phyloP scores from a whole-genome alignment of 2,329 filamentous ascomycete species.

The Colletotrichum tofieldiae region DNA sequence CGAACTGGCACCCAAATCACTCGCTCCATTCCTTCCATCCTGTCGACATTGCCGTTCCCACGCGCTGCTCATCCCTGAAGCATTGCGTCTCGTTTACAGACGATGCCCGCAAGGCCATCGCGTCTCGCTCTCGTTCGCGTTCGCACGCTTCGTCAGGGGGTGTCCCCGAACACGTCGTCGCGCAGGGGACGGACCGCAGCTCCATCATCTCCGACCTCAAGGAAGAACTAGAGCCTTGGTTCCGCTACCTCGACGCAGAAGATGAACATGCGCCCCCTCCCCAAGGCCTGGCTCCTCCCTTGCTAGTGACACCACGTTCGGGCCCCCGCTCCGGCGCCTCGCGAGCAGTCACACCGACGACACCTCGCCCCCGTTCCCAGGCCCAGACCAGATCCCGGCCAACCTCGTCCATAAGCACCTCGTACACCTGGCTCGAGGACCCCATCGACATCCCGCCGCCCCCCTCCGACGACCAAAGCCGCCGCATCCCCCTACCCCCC shows the following conservation, averaged over 20 bases:
- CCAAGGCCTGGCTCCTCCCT: constrained; percentile 26
- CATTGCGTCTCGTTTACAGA: constrained; percentile 35
- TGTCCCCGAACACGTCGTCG: constrained; percentile 19
- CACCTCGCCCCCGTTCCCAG: constrained; percentile 28
- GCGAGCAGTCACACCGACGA: constrained; percentile 5
- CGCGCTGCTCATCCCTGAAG: constrained; percentile 40
- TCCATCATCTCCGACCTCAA: constrained; percentile 42
- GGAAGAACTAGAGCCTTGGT: constrained; percentile 44
- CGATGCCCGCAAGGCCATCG: constrained; percentile 35
- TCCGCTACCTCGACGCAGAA: constrained; percentile 42
- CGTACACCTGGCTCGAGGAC: constrained; percentile 44
- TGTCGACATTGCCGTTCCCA: constrained; percentile 40
- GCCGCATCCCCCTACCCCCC: constrained; percentile 63
- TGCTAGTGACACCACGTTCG: constrained; percentile 28
- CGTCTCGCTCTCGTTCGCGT: constrained; percentile 23
- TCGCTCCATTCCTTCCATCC: constrained; percentile 23
- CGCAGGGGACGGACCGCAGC: constrained; percentile 17
- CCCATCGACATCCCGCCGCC: constrained; percentile 38
- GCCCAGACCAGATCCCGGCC: constrained; percentile 30
- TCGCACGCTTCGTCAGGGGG: constrained; percentile 17
- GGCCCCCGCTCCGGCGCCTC: constrained; percentile 16
- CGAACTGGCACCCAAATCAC: constrained; percentile 22
- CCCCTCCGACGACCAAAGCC: constrained; percentile 32
- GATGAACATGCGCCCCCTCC: constrained; percentile 1
- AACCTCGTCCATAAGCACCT: constrained; percentile 29